phyloP scores from a whole-genome alignment of 176 grass and related monocot species.

The Eragrostis curvula region DNA sequence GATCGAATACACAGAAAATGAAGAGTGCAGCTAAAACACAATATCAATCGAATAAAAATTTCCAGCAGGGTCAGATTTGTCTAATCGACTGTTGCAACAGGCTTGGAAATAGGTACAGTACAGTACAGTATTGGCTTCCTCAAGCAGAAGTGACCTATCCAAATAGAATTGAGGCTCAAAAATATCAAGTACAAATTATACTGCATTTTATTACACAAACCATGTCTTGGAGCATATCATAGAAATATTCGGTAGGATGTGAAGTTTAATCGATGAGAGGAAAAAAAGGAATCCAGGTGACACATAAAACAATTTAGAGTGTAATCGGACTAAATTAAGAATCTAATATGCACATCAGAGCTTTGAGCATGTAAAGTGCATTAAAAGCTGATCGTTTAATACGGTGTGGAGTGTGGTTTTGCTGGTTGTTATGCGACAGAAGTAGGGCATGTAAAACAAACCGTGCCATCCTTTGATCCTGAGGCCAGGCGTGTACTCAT shows the following conservation, averaged over 20 bases:
- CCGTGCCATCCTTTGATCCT: constrained; percentile 97
- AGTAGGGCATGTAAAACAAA: constrained; percentile 51
- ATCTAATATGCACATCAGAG: constrained; percentile 2
- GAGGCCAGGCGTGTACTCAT: constrained; percentile 95
- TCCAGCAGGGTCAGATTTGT: constrained; percentile 10
- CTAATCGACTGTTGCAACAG: neutral
- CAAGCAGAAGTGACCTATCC: neutral
- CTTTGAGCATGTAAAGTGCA: neutral
- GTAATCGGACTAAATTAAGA: neutral
- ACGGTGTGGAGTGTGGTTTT: constrained; percentile 17
- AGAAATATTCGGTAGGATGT: neutral
- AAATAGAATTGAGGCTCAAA: neutral
- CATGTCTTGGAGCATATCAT: neutral
- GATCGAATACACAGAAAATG: constrained; percentile 4
- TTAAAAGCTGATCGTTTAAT: neutral
- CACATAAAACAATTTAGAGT: neutral
- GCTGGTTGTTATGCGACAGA: neutral
- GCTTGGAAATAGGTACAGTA: neutral
- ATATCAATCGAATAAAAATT: neutral
- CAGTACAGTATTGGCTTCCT: constrained; percentile 3
- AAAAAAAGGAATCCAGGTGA: constrained; percentile 6
- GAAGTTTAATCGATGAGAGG: neutral
- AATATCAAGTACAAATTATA: neutral
- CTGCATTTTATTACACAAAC: neutral
- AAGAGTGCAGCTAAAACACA: neutral